Base-by-base conservation (phyloP, 2,329 filamentous ascomycete species). In the Stachybotrys chartarum region DNA sequence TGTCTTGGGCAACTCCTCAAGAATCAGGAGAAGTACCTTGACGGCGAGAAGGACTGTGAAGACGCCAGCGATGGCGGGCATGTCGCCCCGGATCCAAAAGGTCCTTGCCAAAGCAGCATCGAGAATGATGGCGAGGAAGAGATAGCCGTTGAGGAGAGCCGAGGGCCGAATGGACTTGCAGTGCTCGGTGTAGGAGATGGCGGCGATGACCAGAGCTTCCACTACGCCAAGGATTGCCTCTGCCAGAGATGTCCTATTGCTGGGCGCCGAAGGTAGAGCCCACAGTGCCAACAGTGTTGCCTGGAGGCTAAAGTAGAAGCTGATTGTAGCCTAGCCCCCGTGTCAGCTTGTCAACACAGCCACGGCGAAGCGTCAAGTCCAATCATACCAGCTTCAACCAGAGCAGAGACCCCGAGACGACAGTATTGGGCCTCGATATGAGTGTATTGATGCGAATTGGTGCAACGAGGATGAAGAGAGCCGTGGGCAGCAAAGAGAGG, bases 161-260 rank as follows among this genome's bases (percentile, higher is more conserved):
- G 72, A 72, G 1, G 72, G 70, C 17, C 65, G 61, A 2, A 60
- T 58, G 6, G 70, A 66, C 6, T 64, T 65, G 12, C 50, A 57
- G 52, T 75, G 72, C 55, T 75, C 71, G 0, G 56, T n/a, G 35
- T 67, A 73, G 1, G 69, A 70, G 3, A 73, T 50, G 0, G 63
- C 50, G 1, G 56, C 58, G 30, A 72, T 57, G 7, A 55, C 60
- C 8, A 68, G 3, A 0, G 64, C 61, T 31, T 67, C 67, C 14
- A 70, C 30, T 1, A 70, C 54, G 1, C 58, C 58, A 7, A 74
- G 48, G 0, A 57, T 57, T 1, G 64, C 58, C 11, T 68, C 65
- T 0, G 70, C 61, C 1, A 70, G 54, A 1, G 70, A 69, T 1
- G 61, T 63, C 30, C 59, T 58, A 3, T 65, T 64, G 16, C 57